Conservation (phyloP, 768 basidiomycete species). For the Phaffia tasmanica region DNA sequence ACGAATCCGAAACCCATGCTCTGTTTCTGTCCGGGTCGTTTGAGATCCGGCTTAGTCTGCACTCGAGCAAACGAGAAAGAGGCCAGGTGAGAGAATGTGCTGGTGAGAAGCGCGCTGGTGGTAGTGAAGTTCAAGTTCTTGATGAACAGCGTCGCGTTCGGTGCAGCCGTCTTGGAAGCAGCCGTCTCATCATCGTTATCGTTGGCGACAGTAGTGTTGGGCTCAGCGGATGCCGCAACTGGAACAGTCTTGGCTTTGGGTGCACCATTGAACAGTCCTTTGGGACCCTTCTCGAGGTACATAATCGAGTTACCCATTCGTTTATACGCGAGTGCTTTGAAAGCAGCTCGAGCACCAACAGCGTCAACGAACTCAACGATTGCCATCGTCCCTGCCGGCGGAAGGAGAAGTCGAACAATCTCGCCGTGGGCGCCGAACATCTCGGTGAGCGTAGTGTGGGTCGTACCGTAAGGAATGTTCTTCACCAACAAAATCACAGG, state of each 20-base stretch:
- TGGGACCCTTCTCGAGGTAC: constrained; percentile 85
- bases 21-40: constrained; percentile 49
- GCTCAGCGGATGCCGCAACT: not conserved
- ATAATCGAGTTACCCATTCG: constrained; percentile 78
- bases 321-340: constrained; percentile 72
- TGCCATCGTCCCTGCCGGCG: constrained; percentile 85
- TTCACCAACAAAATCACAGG: constrained; percentile 82
- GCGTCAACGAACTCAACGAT: constrained; percentile 73
- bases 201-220: not conserved
- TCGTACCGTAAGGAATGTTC: constrained; percentile 89
- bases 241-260: constrained; percentile 2
- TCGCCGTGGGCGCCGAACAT: constrained; percentile 67
- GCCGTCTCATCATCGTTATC: constrained; percentile 26
- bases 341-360: constrained; percentile 61
- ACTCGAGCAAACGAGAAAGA: constrained; percentile 77
- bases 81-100: constrained; percentile 62
- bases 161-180: constrained; percentile 35
- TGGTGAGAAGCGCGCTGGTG: constrained; percentile 56
- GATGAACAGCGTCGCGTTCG: constrained; percentile 76
- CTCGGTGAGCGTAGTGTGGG: constrained; percentile 58
- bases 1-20: constrained; percentile 97
- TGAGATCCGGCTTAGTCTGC: constrained; percentile 82
- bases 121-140: constrained; percentile 96
- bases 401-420: constrained; percentile 61
- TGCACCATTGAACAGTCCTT: constrained; percentile 55